phyloP scores from a whole-genome alignment of 1,284 basidiomycete genomes.

The Cystobasidium slooffiae region DNA sequence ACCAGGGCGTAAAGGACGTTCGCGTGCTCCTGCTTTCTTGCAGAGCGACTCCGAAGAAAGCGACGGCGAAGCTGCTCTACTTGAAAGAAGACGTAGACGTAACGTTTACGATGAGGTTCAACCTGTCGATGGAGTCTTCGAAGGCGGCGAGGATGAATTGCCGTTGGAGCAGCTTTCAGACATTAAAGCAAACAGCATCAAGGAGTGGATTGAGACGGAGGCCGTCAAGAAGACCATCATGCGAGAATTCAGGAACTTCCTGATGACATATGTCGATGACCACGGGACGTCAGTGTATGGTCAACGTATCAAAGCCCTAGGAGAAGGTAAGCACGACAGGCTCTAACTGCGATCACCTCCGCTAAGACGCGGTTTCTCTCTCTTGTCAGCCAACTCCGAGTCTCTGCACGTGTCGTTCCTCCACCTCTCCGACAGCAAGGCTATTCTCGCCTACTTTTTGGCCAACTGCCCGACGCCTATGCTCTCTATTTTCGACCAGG shows the following conservation, averaged over 20 bases:
- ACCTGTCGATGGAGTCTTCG: conserved; percentile 66
- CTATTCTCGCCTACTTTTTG: conserved; percentile 95
- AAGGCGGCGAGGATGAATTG: conserved; percentile 72
- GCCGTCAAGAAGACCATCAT: conserved; percentile 87
- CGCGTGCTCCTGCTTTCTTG: conserved; percentile 80
- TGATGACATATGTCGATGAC: conserved; percentile 94
- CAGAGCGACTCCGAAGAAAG: conserved; percentile 67
- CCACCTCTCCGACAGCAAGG: conserved; percentile 85
- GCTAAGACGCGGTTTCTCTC: neutral
- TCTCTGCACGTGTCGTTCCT: conserved; percentile 96
- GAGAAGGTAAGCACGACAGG: conserved; percentile 70
- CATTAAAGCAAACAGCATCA: conserved; percentile 94
- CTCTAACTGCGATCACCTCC: neutral
- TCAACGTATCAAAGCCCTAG: conserved; percentile 86
- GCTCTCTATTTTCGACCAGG: conserved; percentile 93
- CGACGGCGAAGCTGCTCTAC: conserved; percentile 52
- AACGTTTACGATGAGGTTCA: conserved; percentile 60
- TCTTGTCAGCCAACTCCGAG: conserved; percentile 80
- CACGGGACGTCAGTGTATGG: conserved; percentile 91
- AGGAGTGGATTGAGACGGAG: conserved; percentile 94
- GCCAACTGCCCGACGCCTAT: conserved; percentile 92
- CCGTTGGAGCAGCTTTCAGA: conserved; percentile 95
- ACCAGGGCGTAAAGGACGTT: conserved; percentile 60
- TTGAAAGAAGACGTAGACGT: conserved; percentile 56
- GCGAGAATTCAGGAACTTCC: conserved; percentile 90